A percentile compares a stretch with the other conserved stretches of the same genome.
Conservation (phyloP, 495 filamentous ascomycete genomes). For the Neurospora africana region DNA sequence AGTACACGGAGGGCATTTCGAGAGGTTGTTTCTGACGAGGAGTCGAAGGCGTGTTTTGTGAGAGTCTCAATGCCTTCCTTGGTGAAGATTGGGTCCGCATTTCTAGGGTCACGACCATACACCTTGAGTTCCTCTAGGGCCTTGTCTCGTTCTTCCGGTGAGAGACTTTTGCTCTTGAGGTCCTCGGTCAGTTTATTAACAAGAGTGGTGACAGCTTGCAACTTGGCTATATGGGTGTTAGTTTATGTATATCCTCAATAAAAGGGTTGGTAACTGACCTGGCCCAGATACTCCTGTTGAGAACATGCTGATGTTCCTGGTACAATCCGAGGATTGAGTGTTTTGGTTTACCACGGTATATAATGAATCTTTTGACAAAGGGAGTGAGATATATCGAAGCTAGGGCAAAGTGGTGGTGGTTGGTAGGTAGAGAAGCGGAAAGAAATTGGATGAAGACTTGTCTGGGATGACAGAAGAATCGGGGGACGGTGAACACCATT, state of each 20-base stretch:
- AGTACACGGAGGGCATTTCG: conserved; percentile 74
- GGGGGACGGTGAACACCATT: neutral
- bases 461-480: neutral
- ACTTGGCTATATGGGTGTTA: conserved; percentile 41
- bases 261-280: neutral
- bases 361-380: neutral
- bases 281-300: neutral
- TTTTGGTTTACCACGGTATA: neutral
- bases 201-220: conserved; percentile 50
- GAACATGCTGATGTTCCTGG: neutral
- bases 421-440: neutral
- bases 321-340: neutral
- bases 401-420: neutral
- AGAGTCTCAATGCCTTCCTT: conserved; percentile 68
- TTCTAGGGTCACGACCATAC: conserved; percentile 57
- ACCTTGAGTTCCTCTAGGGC: conserved; percentile 67
- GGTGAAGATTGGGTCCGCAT: conserved; percentile 73
- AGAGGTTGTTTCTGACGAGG: conserved; percentile 46
- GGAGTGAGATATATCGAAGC: neutral
- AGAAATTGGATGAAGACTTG: neutral
- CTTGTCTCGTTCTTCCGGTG: conserved; percentile 51
- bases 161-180: conserved; percentile 41
- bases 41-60: conserved; percentile 60
- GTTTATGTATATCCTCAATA: neutral
- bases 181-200: conserved; percentile 49